Base-by-base conservation (phyloP, 805 yeast genomes). In the Saturnispora kantuleensis region DNA sequence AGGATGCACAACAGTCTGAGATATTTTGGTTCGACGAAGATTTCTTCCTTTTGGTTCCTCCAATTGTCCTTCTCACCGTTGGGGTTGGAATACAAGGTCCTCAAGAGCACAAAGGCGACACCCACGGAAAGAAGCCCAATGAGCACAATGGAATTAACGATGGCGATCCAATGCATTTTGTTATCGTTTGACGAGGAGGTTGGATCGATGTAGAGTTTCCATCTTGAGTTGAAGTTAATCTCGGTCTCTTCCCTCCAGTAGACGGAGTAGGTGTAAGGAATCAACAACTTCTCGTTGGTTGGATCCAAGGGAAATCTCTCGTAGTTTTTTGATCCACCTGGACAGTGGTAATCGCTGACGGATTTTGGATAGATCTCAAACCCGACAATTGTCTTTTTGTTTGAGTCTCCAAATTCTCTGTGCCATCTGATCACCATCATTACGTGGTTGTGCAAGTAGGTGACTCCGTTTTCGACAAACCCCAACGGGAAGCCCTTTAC, bases 401-500 rank as follows among this genome's bases (percentile, higher is more conserved):
- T 49, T 8, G 59, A 56, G 41, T 58, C 61, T 30, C 68, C 50
- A 56, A 67, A 60, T 48, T 73, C 67, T 41, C 66, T 65, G 52
- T 85, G 82, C 64, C 77, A 84, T 55, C 95, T 71, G 36, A 87
- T 70, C 11, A 88, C 90, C 44, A 87, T 55, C 81, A 82, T 82
- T 9, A 83, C 78, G 59, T 88, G 96, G 58, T 85, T 87, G 61
- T 88, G 77, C 29, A 87, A 50, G 56, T 76, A 83, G 4, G 79
- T 67, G 40, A 73, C 72, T n/a, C 70, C 80, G 47, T 76, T 66
- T 51, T 73, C 74, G 16, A 74, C 76, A 52, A 74, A 81, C 0
- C 96, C 96, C 31, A 87, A 60, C 2, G 94, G 89, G 64, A 88
- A 87, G 2, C 96, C 96, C 3, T 93, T 77, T 5, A 87, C 82